Conservation (phyloP, 192 early-diverging fungal species). For the Coemansia sp. region DNA sequence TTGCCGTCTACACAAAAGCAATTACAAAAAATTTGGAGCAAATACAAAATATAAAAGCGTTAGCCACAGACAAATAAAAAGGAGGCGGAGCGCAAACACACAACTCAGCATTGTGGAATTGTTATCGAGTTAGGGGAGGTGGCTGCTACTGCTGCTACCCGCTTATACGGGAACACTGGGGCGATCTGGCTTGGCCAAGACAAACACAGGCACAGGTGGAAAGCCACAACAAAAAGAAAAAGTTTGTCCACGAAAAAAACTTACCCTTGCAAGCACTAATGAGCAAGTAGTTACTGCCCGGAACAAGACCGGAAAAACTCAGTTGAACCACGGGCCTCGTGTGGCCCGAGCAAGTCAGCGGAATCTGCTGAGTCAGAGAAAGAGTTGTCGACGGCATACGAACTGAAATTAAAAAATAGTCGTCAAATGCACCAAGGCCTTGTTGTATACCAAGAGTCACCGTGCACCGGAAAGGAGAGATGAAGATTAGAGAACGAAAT, state of each 20-base stretch:
- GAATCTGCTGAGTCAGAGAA: constrained; percentile 58
- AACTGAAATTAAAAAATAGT: constrained; percentile 14
- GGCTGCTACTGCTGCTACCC: background rate
- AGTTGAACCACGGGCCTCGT: constrained; percentile 90
- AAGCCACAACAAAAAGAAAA: constrained; percentile 10
- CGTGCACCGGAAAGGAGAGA: background rate
- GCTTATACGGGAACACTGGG: background rate
- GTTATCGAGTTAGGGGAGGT: background rate
- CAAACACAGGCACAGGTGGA: background rate
- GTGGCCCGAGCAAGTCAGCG: constrained; percentile 89
- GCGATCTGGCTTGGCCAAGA: background rate
- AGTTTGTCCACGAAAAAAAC: background rate
- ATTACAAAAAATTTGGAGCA: background rate
- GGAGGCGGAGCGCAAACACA: constrained; percentile 1
- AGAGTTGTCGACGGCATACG: constrained; percentile 40
- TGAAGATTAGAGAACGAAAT: constrained; percentile 13
- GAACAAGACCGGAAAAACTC: constrained; percentile 73
- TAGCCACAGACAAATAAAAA: constrained; percentile 1
- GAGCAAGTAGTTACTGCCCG: constrained; percentile 75
- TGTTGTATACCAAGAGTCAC: constrained; percentile 5
- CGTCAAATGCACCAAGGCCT: constrained; percentile 9
- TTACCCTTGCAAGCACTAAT: constrained; percentile 85
- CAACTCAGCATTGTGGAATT: background rate
- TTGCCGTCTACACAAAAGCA: constrained; percentile 65
- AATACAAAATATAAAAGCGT: background rate